Conservation (phyloP, 1,284 basidiomycete genomes). For the Neonothopanus nambi region DNA sequence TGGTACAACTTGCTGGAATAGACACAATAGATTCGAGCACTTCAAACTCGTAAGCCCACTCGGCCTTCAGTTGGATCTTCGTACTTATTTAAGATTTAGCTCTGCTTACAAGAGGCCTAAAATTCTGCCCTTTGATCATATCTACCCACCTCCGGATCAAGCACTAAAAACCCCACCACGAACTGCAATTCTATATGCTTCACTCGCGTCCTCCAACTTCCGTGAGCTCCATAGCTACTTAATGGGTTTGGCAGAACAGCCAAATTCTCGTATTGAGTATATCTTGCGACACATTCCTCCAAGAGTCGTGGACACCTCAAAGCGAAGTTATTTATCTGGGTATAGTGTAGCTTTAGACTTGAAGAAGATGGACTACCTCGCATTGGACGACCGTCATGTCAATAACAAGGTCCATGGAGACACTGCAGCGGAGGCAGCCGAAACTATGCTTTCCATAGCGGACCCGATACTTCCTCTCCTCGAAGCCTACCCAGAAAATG, state of each 20-base stretch:
- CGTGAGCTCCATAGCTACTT: conserved; percentile 68
- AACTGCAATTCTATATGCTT: conserved; percentile 76
- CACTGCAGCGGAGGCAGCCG: conserved; percentile 24
- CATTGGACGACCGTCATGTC: conserved; percentile 78
- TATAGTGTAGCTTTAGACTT: conserved; percentile 92
- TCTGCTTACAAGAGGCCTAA: conserved; percentile 39
- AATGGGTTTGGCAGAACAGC: conserved; percentile 45
- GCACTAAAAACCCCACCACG: conserved; percentile 44
- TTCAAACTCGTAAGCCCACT: conserved; percentile 22
- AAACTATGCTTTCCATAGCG: conserved; percentile 23
- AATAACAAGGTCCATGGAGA: conserved; percentile 27
- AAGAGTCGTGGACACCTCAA: conserved; percentile 16
- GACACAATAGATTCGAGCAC: conserved; percentile 51
- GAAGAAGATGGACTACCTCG: conserved; percentile 97
- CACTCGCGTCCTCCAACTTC: conserved; percentile 59
- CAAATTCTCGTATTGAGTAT: conserved; percentile 61
- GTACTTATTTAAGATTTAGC: conserved; percentile 5
- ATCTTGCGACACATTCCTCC: conserved; percentile 71
- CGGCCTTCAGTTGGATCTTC: neutral
- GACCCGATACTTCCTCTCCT: conserved; percentile 54
- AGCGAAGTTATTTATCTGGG: conserved; percentile 66
- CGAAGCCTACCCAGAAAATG: conserved; percentile 55
- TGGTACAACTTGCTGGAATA: conserved; percentile 56
- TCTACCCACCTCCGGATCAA: conserved; percentile 47
- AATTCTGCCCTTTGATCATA: conserved; percentile 72